phyloP scores from a whole-genome alignment of 768 basidiomycete genomes.

The Boletales sp. region DNA sequence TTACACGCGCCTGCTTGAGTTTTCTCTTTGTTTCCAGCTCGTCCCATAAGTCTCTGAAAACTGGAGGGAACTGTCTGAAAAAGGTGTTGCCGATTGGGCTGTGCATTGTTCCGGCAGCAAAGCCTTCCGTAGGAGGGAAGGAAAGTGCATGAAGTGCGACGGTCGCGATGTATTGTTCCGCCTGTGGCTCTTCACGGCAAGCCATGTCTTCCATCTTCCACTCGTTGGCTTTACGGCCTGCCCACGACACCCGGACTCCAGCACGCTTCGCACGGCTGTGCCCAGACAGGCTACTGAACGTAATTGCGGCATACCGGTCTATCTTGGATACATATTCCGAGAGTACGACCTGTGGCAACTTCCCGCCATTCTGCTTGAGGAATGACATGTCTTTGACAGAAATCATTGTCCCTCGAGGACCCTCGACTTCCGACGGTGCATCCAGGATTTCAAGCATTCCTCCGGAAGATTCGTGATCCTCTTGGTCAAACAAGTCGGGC shows the following conservation, averaged over 20 bases:
- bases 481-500: conserved; percentile 52
- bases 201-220: conserved; percentile 87
- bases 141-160: conserved; percentile 79
- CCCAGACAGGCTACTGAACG: conserved; percentile 63
- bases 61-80: conserved; percentile 75
- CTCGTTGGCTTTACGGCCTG: conserved; percentile 50
- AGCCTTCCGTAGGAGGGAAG: conserved; percentile 61
- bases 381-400: conserved; percentile 68
- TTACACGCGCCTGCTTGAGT: conserved; percentile 53
- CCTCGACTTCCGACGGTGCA: conserved; percentile 53
- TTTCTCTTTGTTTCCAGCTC: conserved; percentile 73
- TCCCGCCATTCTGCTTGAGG: conserved; percentile 81
- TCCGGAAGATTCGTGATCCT: conserved; percentile 45
- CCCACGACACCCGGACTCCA: conserved; percentile 71
- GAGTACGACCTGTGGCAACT: conserved; percentile 73
- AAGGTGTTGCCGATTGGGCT: conserved; percentile 55
- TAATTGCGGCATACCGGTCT: conserved; percentile 73
- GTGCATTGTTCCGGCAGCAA: conserved; percentile 48
- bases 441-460: conserved; percentile 78
- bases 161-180: conserved; percentile 87
- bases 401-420: conserved; percentile 50
- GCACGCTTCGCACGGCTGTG: conserved; percentile 74
- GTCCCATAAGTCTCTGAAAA: conserved; percentile 89
- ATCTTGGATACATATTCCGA: conserved; percentile 61
- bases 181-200: conserved; percentile 73